Evolutionary conservation across 169 alveolate genomes (phyloP).

Genomic region (Sarcocystis neurona): DNA sequence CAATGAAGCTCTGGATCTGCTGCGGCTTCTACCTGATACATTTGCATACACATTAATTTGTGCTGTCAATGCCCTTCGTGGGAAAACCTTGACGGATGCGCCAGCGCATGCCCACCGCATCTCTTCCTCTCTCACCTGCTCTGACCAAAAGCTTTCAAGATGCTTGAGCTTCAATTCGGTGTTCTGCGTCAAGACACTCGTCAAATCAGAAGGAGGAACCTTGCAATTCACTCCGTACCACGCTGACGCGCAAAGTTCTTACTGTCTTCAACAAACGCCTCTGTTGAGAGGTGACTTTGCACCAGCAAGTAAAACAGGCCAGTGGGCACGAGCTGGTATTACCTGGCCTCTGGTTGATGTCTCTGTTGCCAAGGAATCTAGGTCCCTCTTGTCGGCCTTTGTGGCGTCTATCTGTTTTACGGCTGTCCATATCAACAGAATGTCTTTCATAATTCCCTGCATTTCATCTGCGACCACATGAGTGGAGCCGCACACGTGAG

Average conservation of each 20-base stretch:
- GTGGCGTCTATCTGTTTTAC: constrained; percentile 64
- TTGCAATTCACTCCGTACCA: no score
- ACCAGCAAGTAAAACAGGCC: background rate
- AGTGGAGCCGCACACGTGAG: background rate
- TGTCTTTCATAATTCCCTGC: constrained; percentile 62
- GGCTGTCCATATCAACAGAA: constrained; percentile 59
- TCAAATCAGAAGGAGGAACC: no score
- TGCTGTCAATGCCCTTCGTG: no score
- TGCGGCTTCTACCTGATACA: no score
- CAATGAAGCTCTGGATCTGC: no score
- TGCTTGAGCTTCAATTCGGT: background rate
- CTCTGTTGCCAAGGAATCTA: constrained; percentile 47
- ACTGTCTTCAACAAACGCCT: background rate
- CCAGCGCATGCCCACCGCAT: no score
- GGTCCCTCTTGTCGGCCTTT: constrained; percentile 63
- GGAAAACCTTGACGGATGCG: no score
- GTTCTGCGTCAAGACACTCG: background rate
- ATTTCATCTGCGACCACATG: constrained; percentile 50
- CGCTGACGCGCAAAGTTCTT: background rate
- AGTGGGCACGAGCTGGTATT: no score
- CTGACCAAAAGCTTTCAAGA: background rate
- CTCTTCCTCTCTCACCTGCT: background rate
- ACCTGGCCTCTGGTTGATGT: constrained; percentile 40
- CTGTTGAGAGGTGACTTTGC: background rate
- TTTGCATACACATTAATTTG: no score